Percentiles rank a stretch among this genome's conserved stretches.
Conservation (phyloP, 257 asterid genomes). For the Solanum habrochaites region DNA sequence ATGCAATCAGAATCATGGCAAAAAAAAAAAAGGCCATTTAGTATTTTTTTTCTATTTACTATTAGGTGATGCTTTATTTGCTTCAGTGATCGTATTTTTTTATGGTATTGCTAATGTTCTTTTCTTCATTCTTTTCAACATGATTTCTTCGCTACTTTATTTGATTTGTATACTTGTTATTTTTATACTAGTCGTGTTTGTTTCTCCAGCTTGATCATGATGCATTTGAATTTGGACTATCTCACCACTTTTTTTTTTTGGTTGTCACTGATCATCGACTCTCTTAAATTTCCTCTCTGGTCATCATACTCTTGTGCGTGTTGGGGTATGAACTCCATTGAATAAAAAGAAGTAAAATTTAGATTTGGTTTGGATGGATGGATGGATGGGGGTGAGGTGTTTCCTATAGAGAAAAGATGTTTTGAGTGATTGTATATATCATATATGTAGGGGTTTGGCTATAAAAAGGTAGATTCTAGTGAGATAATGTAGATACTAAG, state of each 20-base stretch:
- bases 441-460: too few species aligned
- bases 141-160: too few species aligned
- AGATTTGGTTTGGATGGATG: not conserved
- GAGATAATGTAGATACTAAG: not conserved
- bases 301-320: not conserved
- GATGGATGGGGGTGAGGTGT: not conserved
- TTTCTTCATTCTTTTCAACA: too few species aligned
- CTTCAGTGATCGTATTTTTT: too few species aligned
- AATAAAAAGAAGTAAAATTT: not conserved
- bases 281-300: not conserved
- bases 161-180: too few species aligned
- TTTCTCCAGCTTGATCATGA: not conserved
- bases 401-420: not conserved
- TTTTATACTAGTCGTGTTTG: not conserved
- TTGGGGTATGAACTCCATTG: not conserved
- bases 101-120: too few species aligned
- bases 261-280: not conserved
- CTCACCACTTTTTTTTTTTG: not conserved
- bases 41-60: too few species aligned
- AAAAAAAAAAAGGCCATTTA: too few species aligned
- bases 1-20: too few species aligned
- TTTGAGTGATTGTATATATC: not conserved
- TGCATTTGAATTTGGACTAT: not conserved
- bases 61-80: too few species aligned
- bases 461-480: not conserved